Conservation (phyloP, 1,284 basidiomycete species). For the Sanghuangporus sanghuang region DNA sequence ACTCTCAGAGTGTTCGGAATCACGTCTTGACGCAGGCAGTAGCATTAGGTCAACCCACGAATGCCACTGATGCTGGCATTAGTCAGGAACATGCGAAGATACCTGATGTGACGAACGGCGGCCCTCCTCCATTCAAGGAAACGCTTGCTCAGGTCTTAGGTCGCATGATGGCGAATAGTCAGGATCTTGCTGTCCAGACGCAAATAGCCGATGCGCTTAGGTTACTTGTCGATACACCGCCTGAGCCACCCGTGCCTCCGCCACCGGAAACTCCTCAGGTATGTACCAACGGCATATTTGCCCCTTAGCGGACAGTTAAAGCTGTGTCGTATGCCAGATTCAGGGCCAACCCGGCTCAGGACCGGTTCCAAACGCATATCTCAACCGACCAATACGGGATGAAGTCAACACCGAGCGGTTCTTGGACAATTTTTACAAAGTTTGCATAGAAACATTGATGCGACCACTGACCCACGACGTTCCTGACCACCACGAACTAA, state of each 20-base stretch:
- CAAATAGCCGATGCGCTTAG: constrained; percentile 90
- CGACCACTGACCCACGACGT: constrained; percentile 69
- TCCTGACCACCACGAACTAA: constrained; percentile 65
- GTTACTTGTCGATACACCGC: constrained; percentile 75
- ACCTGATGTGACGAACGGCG: constrained; percentile 10
- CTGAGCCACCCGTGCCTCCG: constrained; percentile 33
- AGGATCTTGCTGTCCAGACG: constrained; percentile 85
- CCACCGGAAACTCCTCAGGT: constrained; percentile 32
- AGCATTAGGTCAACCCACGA: constrained; percentile 37
- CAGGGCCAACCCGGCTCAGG: constrained; percentile 20
- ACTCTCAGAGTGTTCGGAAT: constrained; percentile 79
- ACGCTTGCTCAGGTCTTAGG: constrained; percentile 77
- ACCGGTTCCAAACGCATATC: constrained; percentile 32
- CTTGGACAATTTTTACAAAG: constrained; percentile 88
- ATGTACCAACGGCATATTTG: constrained; percentile 15
- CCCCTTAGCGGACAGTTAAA: not conserved
- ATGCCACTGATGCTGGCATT: constrained; percentile 45
- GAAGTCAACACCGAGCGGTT: constrained; percentile 86
- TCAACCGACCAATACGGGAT: constrained; percentile 59
- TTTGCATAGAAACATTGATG: constrained; percentile 71
- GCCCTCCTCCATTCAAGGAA: constrained; percentile 30
- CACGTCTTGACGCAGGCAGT: constrained; percentile 82
- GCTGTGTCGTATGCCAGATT: not conserved
- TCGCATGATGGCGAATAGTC: constrained; percentile 70
- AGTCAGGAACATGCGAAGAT: constrained; percentile 47